These are phyloP conservation scores for Gautieria morchelliformis DNA, from an alignment of 768 basidiomycete genomes.

Conservation along the genomic window DNA sequence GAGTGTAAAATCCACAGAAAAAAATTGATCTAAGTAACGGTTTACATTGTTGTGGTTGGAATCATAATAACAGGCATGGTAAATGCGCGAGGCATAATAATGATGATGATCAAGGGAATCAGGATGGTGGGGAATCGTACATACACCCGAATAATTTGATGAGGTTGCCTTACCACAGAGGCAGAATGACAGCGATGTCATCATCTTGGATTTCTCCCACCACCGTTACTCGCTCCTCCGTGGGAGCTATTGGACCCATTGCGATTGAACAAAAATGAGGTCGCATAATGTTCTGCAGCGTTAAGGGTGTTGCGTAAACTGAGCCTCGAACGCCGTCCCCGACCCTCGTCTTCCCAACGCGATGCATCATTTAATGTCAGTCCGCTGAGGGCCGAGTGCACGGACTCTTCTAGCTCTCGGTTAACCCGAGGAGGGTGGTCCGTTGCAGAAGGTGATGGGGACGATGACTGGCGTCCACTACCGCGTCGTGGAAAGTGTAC, in stretches of 20 bases:
- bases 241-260: neutral
- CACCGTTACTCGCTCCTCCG: neutral
- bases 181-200: neutral
- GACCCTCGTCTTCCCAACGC: conserved; percentile 1
- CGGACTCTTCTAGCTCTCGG: conserved; percentile 34
- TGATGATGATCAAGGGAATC: neutral
- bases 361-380: conserved; percentile 19
- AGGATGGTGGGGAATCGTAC: neutral
- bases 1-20: neutral
- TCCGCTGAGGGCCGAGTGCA: conserved; percentile 23
- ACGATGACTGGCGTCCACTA: neutral
- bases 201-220: neutral
- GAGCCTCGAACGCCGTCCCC: neutral
- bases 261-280: conserved; percentile 38
- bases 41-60: too few species aligned
- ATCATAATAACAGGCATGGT: too few species aligned
- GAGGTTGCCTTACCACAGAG: neutral
- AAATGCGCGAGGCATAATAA: neutral
- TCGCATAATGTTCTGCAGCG: conserved; percentile 63
- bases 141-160: neutral
- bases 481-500: neutral
- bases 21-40: neutral
- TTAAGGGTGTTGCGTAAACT: conserved; percentile 52
- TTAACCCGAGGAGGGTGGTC: conserved; percentile 24
- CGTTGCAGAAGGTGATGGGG: neutral